Conservation (phyloP, 2,329 filamentous ascomycete species). For the Emmonsia crescens region DNA sequence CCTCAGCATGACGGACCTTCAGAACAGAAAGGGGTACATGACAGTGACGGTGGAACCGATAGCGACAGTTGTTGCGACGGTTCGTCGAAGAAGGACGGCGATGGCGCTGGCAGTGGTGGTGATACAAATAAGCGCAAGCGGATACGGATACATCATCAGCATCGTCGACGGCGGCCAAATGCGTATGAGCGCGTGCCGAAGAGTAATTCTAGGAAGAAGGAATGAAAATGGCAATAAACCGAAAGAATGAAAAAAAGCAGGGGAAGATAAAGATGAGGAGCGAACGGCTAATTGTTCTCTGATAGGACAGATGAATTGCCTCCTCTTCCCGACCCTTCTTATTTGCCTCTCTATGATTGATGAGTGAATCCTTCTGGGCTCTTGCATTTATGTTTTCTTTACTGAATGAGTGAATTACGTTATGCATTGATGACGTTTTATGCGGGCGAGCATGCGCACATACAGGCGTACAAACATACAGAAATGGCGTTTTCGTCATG, state of each 20-base stretch:
- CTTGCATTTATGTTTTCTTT: not conserved
- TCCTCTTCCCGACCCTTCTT: not conserved
- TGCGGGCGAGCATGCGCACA: not conserved
- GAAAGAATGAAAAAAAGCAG: not conserved
- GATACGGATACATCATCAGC: constrained; percentile 12
- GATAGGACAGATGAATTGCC: not conserved
- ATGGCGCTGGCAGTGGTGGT: not conserved
- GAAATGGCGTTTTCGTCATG: not conserved
- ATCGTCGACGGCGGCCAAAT: constrained; percentile 26
- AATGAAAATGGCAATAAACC: not conserved
- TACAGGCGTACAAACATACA: not conserved
- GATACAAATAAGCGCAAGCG: not conserved
- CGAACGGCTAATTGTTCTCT: not conserved
- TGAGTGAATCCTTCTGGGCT: not conserved
- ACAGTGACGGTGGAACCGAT: not conserved
- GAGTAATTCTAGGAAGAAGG: not conserved
- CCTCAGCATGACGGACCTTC: constrained; percentile 15
- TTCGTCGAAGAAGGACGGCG: constrained; percentile 11
- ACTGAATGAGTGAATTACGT: not conserved
- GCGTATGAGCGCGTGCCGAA: constrained; percentile 38
- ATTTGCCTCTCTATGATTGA: not conserved
- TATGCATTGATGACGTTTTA: not conserved
- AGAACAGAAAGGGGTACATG: constrained; percentile 3
- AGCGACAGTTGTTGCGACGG: not conserved
- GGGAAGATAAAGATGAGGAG: not conserved